These are phyloP conservation scores for Beauveria sp. DNA, from an alignment of 2,329 filamentous ascomycete species.

Conservation along the genomic window DNA sequence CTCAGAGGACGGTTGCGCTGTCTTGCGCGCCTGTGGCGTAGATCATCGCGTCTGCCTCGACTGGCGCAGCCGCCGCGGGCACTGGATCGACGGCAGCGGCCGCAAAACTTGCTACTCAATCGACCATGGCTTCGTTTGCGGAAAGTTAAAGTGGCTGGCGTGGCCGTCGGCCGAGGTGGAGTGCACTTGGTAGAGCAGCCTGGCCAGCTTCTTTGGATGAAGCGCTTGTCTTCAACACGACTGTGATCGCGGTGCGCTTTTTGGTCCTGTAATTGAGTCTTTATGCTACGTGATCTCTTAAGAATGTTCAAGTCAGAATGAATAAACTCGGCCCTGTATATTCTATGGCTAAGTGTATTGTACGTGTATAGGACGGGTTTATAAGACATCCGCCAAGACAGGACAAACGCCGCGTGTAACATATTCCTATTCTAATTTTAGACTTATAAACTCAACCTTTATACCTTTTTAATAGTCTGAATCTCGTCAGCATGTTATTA, in stretches of 20 bases:
- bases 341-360: neutral
- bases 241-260: neutral
- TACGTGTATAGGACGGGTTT: neutral
- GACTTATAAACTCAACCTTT: neutral
- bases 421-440: neutral
- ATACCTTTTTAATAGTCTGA: conserved; percentile 19
- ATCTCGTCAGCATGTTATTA: conserved; percentile 51
- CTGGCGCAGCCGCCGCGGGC: neutral
- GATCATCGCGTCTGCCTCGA: neutral
- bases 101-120: neutral
- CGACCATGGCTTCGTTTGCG: neutral
- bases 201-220: too few relatives aligned
- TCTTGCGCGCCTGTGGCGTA: neutral
- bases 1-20: neutral
- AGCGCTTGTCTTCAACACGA: too few relatives aligned
- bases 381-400: neutral
- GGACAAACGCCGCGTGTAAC: neutral
- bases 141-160: neutral
- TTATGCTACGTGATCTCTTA: neutral
- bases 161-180: neutral
- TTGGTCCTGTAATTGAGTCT: neutral
- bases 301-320: neutral
- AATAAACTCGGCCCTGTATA: neutral
- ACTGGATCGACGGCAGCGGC: neutral
- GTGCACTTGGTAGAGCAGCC: neutral